Evolutionary conservation across 768 basidiomycete genomes (phyloP).

Genomic region (Boletus rubroflammeus): DNA sequence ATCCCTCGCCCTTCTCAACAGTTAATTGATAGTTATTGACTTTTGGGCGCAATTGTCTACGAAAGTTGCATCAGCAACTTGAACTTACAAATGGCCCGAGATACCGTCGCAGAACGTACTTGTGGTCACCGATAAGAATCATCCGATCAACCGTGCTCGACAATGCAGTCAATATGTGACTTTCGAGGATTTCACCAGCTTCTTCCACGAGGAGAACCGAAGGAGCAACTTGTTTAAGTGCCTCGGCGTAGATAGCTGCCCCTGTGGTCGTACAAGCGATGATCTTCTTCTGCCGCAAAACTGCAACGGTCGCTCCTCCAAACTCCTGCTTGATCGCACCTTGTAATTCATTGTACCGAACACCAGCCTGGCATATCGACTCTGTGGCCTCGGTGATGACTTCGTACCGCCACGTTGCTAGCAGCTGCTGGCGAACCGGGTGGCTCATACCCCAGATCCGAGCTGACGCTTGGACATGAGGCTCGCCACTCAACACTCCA

Average conservation of each 20-base stretch:
- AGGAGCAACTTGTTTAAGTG: no score
- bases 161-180: no score
- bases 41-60: slow-evolving; percentile 67
- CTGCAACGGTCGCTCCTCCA: slow-evolving; percentile 26
- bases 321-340: slow-evolving; percentile 35
- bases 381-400: slow-evolving; percentile 33
- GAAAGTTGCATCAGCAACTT: no score
- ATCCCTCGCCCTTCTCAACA: slow-evolving; percentile 67
- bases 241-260: slow-evolving; percentile 53
- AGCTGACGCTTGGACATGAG: slow-evolving; percentile 24
- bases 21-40: slow-evolving; percentile 63
- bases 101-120: no score
- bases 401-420: slow-evolving; percentile 33
- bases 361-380: slow-evolving; percentile 28
- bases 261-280: slow-evolving; percentile 69
- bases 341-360: slow-evolving; percentile 37
- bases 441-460: slow-evolving; percentile 39
- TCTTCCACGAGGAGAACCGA: no score
- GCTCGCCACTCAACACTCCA: slow-evolving; percentile 36
- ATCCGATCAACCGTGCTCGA: no score
- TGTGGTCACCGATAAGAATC: no score
- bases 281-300: slow-evolving; percentile 48
- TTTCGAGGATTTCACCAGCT: no score
- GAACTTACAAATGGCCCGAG: no score
- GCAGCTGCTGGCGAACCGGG: slow-evolving; percentile 26